These are phyloP conservation scores for Cercospora sojina DNA, from an alignment of 2,329 filamentous ascomycete genomes.

Conservation along the genomic window DNA sequence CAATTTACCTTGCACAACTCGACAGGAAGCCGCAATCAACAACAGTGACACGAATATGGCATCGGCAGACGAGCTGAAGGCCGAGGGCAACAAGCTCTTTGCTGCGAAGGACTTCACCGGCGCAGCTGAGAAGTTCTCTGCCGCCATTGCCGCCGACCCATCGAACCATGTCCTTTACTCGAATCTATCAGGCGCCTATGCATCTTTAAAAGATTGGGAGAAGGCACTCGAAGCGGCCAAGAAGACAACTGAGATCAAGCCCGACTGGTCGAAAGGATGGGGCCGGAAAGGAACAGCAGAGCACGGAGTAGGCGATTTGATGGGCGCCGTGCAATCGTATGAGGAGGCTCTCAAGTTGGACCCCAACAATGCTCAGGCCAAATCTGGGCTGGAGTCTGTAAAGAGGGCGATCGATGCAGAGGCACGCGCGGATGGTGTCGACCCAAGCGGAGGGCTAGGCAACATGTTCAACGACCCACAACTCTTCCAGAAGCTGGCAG, in stretches of 20 bases:
- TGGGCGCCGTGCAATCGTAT: constrained; percentile 84
- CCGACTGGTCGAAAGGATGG: constrained; percentile 98
- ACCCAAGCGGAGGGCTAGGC: constrained; percentile 75
- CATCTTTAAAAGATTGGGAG: constrained; percentile 85
- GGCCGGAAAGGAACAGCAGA: constrained; percentile 87
- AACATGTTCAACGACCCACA: constrained; percentile 93
- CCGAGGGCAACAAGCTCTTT: constrained; percentile 82
- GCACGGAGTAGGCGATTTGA: constrained; percentile 81
- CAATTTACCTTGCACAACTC: background rate
- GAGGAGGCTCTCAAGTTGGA: constrained; percentile 93
- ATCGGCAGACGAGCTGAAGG: constrained; percentile 71
- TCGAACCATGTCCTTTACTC: constrained; percentile 96
- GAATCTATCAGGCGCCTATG: constrained; percentile 84
- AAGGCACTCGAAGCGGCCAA: constrained; percentile 83
- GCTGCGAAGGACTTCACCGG: constrained; percentile 94
- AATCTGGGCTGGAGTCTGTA: constrained; percentile 80
- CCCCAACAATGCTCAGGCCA: constrained; percentile 85
- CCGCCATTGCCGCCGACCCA: constrained; percentile 86
- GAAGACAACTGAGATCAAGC: constrained; percentile 92
- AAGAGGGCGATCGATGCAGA: constrained; percentile 84
- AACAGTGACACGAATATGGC: constrained; percentile 51
- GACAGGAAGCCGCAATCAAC: background rate
- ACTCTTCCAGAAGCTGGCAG: constrained; percentile 83
- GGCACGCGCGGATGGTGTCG: constrained; percentile 61
- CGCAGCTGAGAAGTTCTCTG: constrained; percentile 89